Percentiles rank a stretch among this genome's conserved stretches.
Evolutionary conservation across 805 yeast species (phyloP).

Genomic region (Wickerhamiella parazyma): DNA sequence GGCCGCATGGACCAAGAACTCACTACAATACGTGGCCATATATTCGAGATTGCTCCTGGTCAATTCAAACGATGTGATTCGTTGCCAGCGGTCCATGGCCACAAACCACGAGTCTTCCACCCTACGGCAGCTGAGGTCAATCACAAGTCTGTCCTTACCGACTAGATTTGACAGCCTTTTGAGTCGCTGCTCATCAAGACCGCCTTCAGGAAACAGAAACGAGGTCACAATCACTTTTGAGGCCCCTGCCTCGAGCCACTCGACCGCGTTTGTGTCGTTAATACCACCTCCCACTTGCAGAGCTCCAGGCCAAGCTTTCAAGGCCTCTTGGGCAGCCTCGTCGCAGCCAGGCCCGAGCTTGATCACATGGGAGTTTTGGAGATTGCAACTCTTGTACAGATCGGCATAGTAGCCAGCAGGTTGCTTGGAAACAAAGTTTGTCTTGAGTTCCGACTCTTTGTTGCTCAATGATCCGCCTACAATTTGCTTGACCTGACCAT

Average conservation of each 20-base stretch:
- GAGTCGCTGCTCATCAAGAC: constrained; percentile 40
- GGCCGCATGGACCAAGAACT: constrained; percentile 91
- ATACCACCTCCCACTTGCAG: constrained; percentile 94
- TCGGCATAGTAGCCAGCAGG: constrained; percentile 65
- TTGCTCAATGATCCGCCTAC: constrained; percentile 77
- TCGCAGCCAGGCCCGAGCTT: constrained; percentile 81
- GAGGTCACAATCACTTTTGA: constrained; percentile 84
- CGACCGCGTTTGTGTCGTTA: constrained; percentile 51
- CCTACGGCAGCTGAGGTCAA: constrained; percentile 76
- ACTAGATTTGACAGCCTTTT: constrained; percentile 36
- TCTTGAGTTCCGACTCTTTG: constrained; percentile 32
- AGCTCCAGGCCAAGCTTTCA: constrained; percentile 54
- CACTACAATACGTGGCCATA: constrained; percentile 59
- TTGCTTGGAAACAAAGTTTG: constrained; percentile 67
- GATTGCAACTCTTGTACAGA: constrained; percentile 44
- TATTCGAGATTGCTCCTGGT: constrained; percentile 37
- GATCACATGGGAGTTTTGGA: constrained; percentile 81
- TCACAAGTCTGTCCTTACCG: constrained; percentile 56
- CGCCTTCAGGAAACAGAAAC: constrained; percentile 66
- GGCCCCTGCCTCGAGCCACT: constrained; percentile 72
- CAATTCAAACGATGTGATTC: constrained; percentile 55
- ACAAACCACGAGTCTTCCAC: constrained; percentile 59
- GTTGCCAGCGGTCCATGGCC: constrained; percentile 98
- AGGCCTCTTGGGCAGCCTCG: constrained; percentile 64
- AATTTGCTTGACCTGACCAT: constrained; percentile 91